These are phyloP conservation scores for Fusarium nurragi DNA, from an alignment of 2,329 filamentous ascomycete species.

Conservation along the genomic window DNA sequence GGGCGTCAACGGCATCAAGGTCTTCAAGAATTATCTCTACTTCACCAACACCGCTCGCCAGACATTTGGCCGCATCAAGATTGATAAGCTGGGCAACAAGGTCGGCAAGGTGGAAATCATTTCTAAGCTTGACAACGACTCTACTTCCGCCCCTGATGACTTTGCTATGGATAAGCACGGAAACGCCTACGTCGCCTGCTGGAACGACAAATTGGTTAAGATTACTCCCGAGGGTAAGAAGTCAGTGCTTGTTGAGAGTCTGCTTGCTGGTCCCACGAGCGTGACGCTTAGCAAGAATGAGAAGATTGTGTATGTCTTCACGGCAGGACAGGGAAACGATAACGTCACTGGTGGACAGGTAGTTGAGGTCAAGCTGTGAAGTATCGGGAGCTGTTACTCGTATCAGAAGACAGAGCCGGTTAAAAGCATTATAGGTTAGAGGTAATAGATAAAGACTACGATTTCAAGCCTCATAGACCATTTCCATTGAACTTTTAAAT, in stretches of 20 bases:
- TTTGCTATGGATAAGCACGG: not conserved
- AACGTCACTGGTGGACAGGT: constrained; percentile 1
- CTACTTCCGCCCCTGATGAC: not conserved
- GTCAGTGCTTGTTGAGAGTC: not conserved
- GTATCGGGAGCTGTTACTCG: too few relatives aligned
- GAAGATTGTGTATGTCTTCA: not conserved
- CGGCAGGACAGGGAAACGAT: not conserved
- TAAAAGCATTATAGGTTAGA: too few relatives aligned
- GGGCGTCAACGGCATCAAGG: constrained; percentile 5
- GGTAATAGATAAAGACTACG: too few relatives aligned
- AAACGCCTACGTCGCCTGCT: not conserved
- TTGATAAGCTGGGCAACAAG: not conserved
- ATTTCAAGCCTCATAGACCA: too few relatives aligned
- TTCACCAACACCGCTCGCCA: not conserved
- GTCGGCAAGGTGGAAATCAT: not conserved
- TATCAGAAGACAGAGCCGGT: too few relatives aligned
- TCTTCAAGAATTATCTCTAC: not conserved
- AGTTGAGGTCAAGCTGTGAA: not conserved
- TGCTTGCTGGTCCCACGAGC: not conserved
- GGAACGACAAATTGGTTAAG: not conserved
- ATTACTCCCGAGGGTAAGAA: not conserved
- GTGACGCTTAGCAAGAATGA: not conserved
- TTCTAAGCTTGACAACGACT: not conserved
- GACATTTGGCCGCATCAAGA: not conserved
- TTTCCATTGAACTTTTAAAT: too few relatives aligned